Evolutionary conservation across 129 eudicot genomes (phyloP).

Genomic region (Artemisia annua): DNA sequence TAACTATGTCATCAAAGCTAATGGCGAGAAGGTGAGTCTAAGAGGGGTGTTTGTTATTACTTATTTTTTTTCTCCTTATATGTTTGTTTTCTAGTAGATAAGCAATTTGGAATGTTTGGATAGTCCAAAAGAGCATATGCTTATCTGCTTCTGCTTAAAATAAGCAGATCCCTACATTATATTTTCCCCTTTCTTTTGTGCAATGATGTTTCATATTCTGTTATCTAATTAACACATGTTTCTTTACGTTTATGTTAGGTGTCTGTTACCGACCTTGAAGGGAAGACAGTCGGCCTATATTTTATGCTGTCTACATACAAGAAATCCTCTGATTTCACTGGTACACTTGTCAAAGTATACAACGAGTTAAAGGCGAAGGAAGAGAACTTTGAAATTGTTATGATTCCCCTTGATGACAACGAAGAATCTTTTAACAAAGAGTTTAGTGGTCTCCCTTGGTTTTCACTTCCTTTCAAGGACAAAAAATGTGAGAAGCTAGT

Average conservation of each 20-base stretch:
- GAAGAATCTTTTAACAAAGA: constrained; percentile 46
- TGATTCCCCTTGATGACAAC: constrained; percentile 70
- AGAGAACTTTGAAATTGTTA: constrained; percentile 66
- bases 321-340: constrained; percentile 37
- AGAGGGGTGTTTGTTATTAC: no score
- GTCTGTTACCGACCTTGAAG: constrained; percentile 68
- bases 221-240: neutral
- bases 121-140: no score
- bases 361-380: constrained; percentile 55
- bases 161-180: no score
- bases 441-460: constrained; percentile 56
- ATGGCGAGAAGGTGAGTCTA: constrained; percentile 51
- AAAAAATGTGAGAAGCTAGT: constrained; percentile 52
- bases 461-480: constrained; percentile 71
- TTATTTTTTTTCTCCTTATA: neutral
- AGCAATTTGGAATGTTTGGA: no score
- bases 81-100: no score
- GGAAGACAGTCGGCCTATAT: constrained; percentile 68
- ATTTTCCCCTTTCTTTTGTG: neutral
- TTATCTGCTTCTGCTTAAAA: no score
- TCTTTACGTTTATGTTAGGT: constrained; percentile 42
- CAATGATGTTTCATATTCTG: neutral
- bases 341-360: constrained; percentile 52
- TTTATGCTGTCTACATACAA: constrained; percentile 41
- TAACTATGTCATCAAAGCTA: constrained; percentile 48